A percentile compares a stretch with the other conserved stretches of the same genome.
These are phyloP conservation scores for Zea luxurians DNA, from an alignment of 176 grass and related monocot species.

Conservation along the genomic window DNA sequence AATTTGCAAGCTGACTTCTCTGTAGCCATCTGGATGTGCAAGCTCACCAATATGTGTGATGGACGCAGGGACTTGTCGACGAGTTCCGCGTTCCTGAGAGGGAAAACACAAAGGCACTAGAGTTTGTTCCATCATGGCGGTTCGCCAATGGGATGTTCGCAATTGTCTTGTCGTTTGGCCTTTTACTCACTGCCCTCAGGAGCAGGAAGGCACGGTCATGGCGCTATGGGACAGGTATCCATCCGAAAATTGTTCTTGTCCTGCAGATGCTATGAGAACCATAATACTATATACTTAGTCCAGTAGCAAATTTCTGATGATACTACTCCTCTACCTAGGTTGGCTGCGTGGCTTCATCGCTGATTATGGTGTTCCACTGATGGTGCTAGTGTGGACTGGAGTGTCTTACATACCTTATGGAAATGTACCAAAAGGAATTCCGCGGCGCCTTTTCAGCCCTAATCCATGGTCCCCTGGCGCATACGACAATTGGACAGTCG, in stretches of 20 bases:
- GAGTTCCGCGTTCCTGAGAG: conserved; percentile 81
- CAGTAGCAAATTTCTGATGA: conserved; percentile 8
- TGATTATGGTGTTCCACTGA: conserved; percentile 94
- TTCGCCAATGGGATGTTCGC: conserved; percentile 99
- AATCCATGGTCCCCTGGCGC: conserved; percentile 99
- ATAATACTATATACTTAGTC: neutral
- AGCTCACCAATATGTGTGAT: conserved; percentile 30
- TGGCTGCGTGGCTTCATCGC: conserved; percentile 90
- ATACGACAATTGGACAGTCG: conserved; percentile 93
- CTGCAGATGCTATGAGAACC: conserved; percentile 15
- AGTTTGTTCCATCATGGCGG: conserved; percentile 73
- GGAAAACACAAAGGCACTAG: conserved; percentile 59
- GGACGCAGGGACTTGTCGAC: conserved; percentile 73
- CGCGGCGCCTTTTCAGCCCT: conserved; percentile 88
- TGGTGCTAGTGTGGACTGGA: conserved; percentile 97
- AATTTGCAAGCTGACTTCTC: conserved; percentile 14
- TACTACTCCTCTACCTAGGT: conserved; percentile 44
- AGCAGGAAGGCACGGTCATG: conserved; percentile 98
- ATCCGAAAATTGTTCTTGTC: neutral
- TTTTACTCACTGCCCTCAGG: conserved; percentile 79
- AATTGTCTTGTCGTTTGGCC: conserved; percentile 83
- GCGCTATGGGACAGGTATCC: conserved; percentile 87
- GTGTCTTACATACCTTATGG: conserved; percentile 81
- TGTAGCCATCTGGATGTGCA: neutral
- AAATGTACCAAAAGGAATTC: conserved; percentile 80